phyloP scores from a whole-genome alignment of 1,284 basidiomycete species.

The Phellopilus nigrolimitatus region DNA sequence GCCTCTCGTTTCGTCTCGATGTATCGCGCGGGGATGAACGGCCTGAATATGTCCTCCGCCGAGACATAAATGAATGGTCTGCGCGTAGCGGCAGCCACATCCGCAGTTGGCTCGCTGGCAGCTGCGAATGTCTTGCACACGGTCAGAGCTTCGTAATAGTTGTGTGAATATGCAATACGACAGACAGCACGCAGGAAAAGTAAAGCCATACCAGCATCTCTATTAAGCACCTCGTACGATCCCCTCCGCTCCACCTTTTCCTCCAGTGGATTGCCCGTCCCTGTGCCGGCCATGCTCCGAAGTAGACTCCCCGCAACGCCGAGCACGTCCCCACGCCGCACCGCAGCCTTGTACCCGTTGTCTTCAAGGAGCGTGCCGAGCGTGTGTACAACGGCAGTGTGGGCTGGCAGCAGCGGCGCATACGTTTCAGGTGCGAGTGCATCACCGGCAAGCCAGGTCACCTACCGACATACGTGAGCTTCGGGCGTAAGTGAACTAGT shows the following conservation, averaged over 20 bases:
- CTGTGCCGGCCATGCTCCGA: constrained; percentile 30
- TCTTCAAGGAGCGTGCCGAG: constrained; percentile 90
- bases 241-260: constrained; percentile 36
- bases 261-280: constrained; percentile 62
- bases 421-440: constrained; percentile 78
- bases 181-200: constrained; percentile 10
- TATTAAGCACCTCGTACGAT: constrained; percentile 79
- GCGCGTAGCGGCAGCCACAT: constrained; percentile 26
- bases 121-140: constrained; percentile 67
- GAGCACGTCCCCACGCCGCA: constrained; percentile 54
- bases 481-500: background rate
- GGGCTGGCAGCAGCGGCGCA: constrained; percentile 56
- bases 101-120: constrained; percentile 23
- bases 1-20: constrained; percentile 90
- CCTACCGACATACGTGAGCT: constrained; percentile 38
- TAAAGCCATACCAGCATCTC: constrained; percentile 75
- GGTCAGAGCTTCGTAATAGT: constrained; percentile 65
- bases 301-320: constrained; percentile 49
- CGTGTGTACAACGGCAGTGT: constrained; percentile 86
- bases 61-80: constrained; percentile 91
- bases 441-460: constrained; percentile 78
- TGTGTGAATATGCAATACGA: constrained; percentile 3
- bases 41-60: constrained; percentile 89
- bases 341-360: constrained; percentile 72
- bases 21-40: constrained; percentile 80